Evolutionary conservation across 2,329 filamentous ascomycete genomes (phyloP), one percentile per base, ranked within the genome.

Genomic region (Fusarium nurragi): DNA sequence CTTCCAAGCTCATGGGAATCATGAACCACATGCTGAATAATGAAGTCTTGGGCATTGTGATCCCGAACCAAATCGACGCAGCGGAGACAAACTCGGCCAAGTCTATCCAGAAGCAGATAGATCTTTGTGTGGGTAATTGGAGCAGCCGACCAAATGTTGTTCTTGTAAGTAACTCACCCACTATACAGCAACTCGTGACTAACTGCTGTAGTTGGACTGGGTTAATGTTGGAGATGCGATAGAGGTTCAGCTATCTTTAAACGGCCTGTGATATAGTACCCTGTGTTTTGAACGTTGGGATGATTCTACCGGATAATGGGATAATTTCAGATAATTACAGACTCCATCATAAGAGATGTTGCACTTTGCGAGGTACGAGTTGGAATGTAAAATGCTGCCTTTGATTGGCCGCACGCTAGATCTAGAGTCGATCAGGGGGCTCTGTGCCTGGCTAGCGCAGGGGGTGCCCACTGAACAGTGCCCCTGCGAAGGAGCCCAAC

Each of bases 151-250:
- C 73, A 1, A 74, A 72, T 13, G 72, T 75, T 19, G 41, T 75
- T 37, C 67, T 75, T 54, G 72, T 74, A 40, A 68, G 72, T 67
- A 63, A 60, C 59, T 26, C 16, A 9, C 16, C 11, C 6, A 18
- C 11, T 25, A 19, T 7, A 9, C 7, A 10, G 14, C 34, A 11
- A 3, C 26, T 25, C 30, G 23, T 67, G 14, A 69, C 58, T 26
- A 25, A 45, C 18, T 3, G 16, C 22, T 32, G 10, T 49, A 82
- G 80, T 70, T 82, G 54, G 80, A 83, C 55, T 82, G 76, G 62
- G 75, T 81, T 30, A 73, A 77, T 37, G 44, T 77, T 28, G 80
- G 80, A 14, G 73, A 82, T 12, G 76, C 75, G 12, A 76, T 80
- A 23, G 65, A 71, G 18, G 77, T 73, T 18, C 79, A 81, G 47